Evolutionary conservation across 164 flowering plant genomes (phyloP), one percentile per base, ranked within the genome.

Genomic region (Nymphaea colorata): DNA sequence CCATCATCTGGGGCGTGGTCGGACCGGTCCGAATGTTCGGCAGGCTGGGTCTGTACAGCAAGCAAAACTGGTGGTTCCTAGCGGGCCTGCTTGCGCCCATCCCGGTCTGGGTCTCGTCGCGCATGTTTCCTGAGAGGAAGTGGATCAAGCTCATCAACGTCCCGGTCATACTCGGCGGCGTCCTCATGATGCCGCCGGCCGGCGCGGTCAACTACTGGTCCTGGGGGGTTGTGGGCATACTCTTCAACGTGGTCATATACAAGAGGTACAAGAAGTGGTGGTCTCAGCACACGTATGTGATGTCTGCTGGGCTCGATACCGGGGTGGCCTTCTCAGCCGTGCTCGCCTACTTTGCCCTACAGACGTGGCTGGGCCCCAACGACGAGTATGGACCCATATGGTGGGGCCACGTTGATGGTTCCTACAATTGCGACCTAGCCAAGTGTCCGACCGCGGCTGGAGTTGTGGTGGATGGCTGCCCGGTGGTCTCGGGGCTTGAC

Each of bases 241-340:
- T 77, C 75, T 88, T 87, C 79, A 85, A 87, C 75, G 47, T 81
- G 3, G 78, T 71, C 41, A 66, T 92, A 2, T 87, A 73, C 65
- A 78, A 72, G 43, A 82, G 59, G 75, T 69, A 69, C 73, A 85
- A 80, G 77, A 70, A 63, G 1, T 92, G 98, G 98, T 90, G 98
- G 98, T 88, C 87, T 0, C 76, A 85, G 65, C 80, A 87, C 45
- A 87, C 72, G 66, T 92, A 89, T 25, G 71, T 89, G 10, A 47
- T 92, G 16, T 78, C 93, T 0, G 89, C 89, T 51, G 96, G 79
- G 3, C 25, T 92, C n/a, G 89, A 84, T 71, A 86, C 88, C 16
- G 98, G 98, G 1, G 68, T 81, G 47, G 96, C 96, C 0, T 81
- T 89, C 71, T 70, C 81, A 80, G 89, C 76, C 0, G 59, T 85